Base-by-base conservation (phyloP, 352 stramenopile genomes). In the Nothophytophthora sp. region DNA sequence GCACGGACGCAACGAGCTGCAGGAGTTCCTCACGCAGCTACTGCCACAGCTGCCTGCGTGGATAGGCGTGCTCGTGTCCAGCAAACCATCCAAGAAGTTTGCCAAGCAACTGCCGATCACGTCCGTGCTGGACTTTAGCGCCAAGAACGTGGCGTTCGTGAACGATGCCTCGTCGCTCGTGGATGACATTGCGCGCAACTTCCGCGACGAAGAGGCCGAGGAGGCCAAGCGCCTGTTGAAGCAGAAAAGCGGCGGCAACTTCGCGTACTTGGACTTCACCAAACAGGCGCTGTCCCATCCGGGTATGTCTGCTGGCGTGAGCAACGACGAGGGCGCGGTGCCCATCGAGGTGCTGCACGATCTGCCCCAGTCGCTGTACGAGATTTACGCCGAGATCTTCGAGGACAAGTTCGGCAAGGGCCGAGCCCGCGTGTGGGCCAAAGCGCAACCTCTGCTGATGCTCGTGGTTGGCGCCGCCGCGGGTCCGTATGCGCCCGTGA, bases 381-480 rank as follows among this genome's bases (percentile, higher is more conserved):
- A 91, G 35, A 95, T 95, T 45, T 92, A 87, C 47, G 70, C 74
- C 2, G 78, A 91, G 56, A 92, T 95, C 33, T 95, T 95, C 38
- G 78, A 95, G 41, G 85, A 95, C 55, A 95, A 95, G 62, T 95
- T 92, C 42, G 85, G 85, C 23, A 71, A 85, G 23, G 82, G 78
- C 11, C 76, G 70, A 18, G 78, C 55, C n/a, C 85, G 82, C 18
- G 46, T 89, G n/a, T 95, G 85, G 85, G 66, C 67, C 28, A 92
- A 92, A 54, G 81, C 68, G 1, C 74, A 90, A 22, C 81, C 80
- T 8, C 67, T 92, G 32, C 59, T 95, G 2, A 57, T 89, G 54
- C 67, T 91, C 29, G 81, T 92, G 50, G 72, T 90, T 6, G 70
- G 77, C 5, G 77, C 85, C 27, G 77, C 85, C 7, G 67, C 74